Base-by-base conservation (phyloP, 176 grass and related monocot genomes). In the Oryza punctata region DNA sequence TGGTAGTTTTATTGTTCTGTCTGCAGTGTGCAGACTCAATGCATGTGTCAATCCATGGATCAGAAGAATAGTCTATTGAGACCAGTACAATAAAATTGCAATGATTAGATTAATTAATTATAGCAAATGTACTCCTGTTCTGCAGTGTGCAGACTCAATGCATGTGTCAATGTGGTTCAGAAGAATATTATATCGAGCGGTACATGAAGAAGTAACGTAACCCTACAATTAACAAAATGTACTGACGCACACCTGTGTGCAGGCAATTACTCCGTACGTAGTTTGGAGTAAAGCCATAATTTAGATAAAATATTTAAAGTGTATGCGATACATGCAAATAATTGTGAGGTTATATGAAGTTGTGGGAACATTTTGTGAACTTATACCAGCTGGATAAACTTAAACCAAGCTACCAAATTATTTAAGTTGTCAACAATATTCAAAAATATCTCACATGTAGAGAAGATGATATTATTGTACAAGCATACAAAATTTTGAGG, bases 21-120 rank as follows among this genome's bases (percentile, higher is more conserved):
- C 32, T 63, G 69, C 27, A 79, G 54, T 15, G 8, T 18, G 73
- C 65, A 87, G 59, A 26, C 23, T 77, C 50, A 69, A 59, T 86
- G 67, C 67, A 78, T 78, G 79, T 33, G 54, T 44, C 60, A 38
- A 59, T 84, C 61, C 60, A 79, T 85, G 60, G 27, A 67, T 86
- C 57, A 28, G 19, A 72, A 82, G 72, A 81, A 65, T 85, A 81
- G 65, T n/a, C 67, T 45, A 23, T 35, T 74, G 26, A 60, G 11
- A 46, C 21, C 67, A 7, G 78, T 69, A 38, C 76, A 61, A 61
- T 24, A 23, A 10, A 61, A 61, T 61, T 61, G 57, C 57, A 61
- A 61, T 61, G 57, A 61, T 61, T 61, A 60, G 57, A 61, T 24
- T 61, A 61, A 61, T 24, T 61, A 61, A 61, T 61, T 61, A 61